Percentiles rank a stretch among this genome's conserved stretches.
These are phyloP conservation scores for Logfia minima DNA, from an alignment of 129 eudicot genomes.

Conservation along the genomic window DNA sequence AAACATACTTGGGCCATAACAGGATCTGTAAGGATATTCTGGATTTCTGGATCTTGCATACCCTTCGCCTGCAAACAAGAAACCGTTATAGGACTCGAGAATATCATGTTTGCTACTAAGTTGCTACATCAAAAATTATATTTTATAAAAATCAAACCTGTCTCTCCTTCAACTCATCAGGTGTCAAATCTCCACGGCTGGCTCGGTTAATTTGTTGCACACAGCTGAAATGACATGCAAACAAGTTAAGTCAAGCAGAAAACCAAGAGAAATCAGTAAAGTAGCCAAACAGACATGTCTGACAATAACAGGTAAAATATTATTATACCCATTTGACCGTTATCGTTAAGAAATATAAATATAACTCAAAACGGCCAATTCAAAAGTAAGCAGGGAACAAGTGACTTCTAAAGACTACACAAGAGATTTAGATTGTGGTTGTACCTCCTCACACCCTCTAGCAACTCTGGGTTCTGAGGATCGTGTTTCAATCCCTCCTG, in stretches of 20 bases:
- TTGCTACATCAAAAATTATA: not conserved
- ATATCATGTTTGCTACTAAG: not conserved
- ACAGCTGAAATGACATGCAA: constrained; percentile 52
- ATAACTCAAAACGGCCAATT: not conserved
- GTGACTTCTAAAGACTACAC: not conserved
- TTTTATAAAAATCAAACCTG: constrained; percentile 50
- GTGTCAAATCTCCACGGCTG: constrained; percentile 87
- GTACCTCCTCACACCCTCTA: constrained; percentile 89
- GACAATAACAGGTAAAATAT: not conserved
- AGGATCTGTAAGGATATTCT: constrained; percentile 85
- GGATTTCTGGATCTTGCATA: constrained; percentile 98
- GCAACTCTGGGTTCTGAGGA: constrained; percentile 71
- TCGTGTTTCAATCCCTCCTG: constrained; percentile 88
- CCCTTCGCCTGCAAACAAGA: constrained; percentile 69
- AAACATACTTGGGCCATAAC: constrained; percentile 88
- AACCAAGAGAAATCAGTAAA: not conserved
- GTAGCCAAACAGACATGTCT: not conserved
- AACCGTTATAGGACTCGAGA: not conserved
- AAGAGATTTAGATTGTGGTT: not conserved
- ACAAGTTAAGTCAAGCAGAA: not conserved
- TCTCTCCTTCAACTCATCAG: constrained; percentile 96
- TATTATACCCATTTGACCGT: not conserved
- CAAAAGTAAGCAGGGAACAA: not conserved
- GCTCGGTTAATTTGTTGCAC: constrained; percentile 86
- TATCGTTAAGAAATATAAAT: not conserved